phyloP scores from a whole-genome alignment of 2,329 filamentous ascomycete genomes.

The Anisogramma anomala region DNA sequence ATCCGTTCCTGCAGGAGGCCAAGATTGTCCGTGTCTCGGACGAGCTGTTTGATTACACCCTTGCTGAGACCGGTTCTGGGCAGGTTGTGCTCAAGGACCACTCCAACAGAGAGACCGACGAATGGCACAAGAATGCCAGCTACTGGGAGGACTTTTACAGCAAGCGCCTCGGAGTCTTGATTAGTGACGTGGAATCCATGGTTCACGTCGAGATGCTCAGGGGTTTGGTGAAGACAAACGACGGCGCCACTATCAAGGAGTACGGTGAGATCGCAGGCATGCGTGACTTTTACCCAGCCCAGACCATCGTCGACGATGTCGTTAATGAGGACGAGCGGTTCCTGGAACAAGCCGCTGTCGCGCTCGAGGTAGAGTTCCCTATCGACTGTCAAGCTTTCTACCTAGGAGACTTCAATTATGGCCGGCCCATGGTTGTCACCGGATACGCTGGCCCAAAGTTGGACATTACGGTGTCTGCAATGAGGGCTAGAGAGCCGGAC shows the following conservation, averaged over 20 bases:
- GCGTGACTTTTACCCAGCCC: constrained; percentile 82
- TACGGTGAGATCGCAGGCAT: constrained; percentile 77
- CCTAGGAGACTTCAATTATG: constrained; percentile 85
- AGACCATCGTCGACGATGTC: constrained; percentile 82
- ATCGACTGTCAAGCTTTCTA: constrained; percentile 77
- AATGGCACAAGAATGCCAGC: constrained; percentile 74
- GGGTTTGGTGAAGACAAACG: constrained; percentile 79
- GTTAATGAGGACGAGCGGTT: constrained; percentile 87
- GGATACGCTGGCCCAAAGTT: constrained; percentile 64
- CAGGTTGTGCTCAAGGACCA: constrained; percentile 61
- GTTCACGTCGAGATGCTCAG: constrained; percentile 90
- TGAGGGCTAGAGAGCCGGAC: constrained; percentile 64
- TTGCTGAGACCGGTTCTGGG: constrained; percentile 49
- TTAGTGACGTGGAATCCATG: constrained; percentile 76
- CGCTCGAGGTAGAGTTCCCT: constrained; percentile 87
- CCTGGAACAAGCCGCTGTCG: constrained; percentile 75
- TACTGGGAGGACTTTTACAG: constrained; percentile 80
- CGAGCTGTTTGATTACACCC: constrained; percentile 79
- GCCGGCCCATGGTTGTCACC: constrained; percentile 73
- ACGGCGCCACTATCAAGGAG: constrained; percentile 84
- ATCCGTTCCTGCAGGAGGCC: constrained; percentile 89
- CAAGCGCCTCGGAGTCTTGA: constrained; percentile 79
- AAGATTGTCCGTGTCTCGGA: constrained; percentile 83
- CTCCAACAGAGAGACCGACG: constrained; percentile 60
- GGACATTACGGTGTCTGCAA: constrained; percentile 63